Percentiles rank a stretch among this genome's conserved stretches.
These are phyloP conservation scores for Penicillium verhagenii DNA, from an alignment of 495 filamentous ascomycete species.

Conservation along the genomic window DNA sequence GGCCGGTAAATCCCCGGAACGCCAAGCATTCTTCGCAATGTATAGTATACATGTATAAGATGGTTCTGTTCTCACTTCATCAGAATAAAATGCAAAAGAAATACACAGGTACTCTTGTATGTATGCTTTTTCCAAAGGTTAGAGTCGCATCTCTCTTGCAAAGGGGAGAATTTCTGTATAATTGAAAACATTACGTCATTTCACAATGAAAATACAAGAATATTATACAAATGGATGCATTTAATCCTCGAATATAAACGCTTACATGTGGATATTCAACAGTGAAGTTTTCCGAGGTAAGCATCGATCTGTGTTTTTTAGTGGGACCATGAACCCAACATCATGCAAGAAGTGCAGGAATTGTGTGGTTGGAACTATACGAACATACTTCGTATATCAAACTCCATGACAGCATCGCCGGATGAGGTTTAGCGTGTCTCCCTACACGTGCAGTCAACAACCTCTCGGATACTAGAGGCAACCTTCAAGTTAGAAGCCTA, in stretches of 20 bases:
- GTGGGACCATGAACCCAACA: neutral
- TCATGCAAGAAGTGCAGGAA: neutral
- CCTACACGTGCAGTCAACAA: too few species aligned
- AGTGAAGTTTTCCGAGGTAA: too few species aligned
- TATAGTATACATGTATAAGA: neutral
- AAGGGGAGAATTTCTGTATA: neutral
- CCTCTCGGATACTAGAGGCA: too few species aligned
- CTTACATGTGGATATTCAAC: too few species aligned
- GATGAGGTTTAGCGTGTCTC: neutral
- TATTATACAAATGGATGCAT: too few species aligned
- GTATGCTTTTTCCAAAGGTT: neutral
- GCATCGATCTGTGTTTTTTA: neutral
- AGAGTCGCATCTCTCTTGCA: neutral
- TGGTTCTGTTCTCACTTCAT: too few species aligned
- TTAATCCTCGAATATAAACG: too few species aligned
- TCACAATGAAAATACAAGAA: too few species aligned
- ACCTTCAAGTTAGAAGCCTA: too few species aligned
- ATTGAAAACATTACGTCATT: neutral
- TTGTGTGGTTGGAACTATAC: conserved; percentile 5
- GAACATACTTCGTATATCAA: conserved; percentile 16
- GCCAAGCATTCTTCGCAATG: conserved; percentile 13
- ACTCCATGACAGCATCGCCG: neutral
- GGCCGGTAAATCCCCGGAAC: conserved; percentile 6
- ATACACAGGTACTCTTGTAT: neutral
- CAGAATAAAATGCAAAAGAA: neutral